Conservation (phyloP, 2,329 filamentous ascomycete species). For the Aspergillus nomiae region DNA sequence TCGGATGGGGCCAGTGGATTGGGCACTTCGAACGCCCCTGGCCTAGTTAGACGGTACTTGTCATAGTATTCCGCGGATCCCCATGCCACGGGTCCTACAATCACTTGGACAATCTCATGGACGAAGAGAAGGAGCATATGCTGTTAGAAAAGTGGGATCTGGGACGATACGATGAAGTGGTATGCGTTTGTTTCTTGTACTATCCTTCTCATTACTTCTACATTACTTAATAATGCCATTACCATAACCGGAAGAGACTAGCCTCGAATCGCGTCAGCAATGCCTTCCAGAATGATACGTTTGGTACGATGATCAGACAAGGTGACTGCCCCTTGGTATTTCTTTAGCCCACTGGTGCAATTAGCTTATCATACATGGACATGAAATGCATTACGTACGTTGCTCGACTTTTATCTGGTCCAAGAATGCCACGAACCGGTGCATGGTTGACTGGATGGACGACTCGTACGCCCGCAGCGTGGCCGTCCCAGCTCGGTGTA, state of each 20-base stretch:
- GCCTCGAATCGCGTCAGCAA: neutral
- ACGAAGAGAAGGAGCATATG: neutral
- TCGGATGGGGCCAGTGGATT: slow-evolving; percentile 10
- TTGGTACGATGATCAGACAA: neutral
- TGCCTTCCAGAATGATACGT: neutral
- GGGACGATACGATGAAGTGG: neutral
- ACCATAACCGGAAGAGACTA: neutral
- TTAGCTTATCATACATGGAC: neutral
- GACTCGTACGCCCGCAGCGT: slow-evolving; percentile 22
- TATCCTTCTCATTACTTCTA: neutral
- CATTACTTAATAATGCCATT: neutral
- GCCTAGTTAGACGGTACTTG: neutral
- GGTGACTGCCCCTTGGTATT: neutral
- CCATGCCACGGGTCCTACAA: slow-evolving; percentile 18
- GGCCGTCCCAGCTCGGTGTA: slow-evolving; percentile 12
- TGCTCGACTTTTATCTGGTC: slow-evolving; percentile 25
- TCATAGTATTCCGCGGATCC: neutral
- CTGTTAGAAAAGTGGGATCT: neutral
- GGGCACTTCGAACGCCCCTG: neutral
- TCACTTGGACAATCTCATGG: slow-evolving; percentile 35
- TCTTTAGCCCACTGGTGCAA: neutral
- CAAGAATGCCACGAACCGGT: slow-evolving; percentile 25
- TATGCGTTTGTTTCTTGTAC: neutral
- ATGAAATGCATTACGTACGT: slow-evolving; percentile 9
- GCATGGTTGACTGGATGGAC: slow-evolving; percentile 24